Evolutionary conservation across 148 eudicot species (phyloP).

Genomic region (Rhododendron kiyosumense): DNA sequence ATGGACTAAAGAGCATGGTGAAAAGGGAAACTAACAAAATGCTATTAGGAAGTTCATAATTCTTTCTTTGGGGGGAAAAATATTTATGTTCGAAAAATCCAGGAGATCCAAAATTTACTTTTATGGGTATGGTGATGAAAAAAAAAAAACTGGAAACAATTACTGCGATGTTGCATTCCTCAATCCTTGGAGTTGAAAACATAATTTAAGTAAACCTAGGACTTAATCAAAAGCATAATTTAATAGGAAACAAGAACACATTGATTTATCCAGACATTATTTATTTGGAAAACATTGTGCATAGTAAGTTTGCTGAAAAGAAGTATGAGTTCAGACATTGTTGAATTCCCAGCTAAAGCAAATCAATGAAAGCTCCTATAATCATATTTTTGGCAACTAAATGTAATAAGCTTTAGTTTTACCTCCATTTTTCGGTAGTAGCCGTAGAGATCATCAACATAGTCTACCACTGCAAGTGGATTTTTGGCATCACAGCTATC

Average conservation of each 20-base stretch:
- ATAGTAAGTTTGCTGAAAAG: background rate
- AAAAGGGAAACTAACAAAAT: background rate
- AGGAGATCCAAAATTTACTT: background rate
- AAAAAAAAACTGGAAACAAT: background rate
- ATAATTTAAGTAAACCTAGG: too few relatives aligned
- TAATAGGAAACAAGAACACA: background rate
- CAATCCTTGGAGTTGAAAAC: background rate
- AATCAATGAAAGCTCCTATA: background rate
- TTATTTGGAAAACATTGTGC: background rate
- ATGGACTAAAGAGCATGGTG: background rate
- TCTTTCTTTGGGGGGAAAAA: background rate
- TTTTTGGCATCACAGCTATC: constrained; percentile 59
- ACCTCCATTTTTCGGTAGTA: constrained; percentile 77
- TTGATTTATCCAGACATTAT: background rate
- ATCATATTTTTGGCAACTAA: background rate
- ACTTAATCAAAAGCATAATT: background rate
- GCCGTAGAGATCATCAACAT: constrained; percentile 63
- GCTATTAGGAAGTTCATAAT: background rate
- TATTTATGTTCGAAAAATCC: background rate
- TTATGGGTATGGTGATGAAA: background rate
- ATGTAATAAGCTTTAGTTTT: background rate
- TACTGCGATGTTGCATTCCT: background rate
- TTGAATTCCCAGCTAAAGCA: background rate
- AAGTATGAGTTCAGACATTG: background rate
- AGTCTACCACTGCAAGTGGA: constrained; percentile 63